These are phyloP conservation scores for Penicillium desertorum DNA, from an alignment of 495 filamentous ascomycete species.

Conservation along the genomic window DNA sequence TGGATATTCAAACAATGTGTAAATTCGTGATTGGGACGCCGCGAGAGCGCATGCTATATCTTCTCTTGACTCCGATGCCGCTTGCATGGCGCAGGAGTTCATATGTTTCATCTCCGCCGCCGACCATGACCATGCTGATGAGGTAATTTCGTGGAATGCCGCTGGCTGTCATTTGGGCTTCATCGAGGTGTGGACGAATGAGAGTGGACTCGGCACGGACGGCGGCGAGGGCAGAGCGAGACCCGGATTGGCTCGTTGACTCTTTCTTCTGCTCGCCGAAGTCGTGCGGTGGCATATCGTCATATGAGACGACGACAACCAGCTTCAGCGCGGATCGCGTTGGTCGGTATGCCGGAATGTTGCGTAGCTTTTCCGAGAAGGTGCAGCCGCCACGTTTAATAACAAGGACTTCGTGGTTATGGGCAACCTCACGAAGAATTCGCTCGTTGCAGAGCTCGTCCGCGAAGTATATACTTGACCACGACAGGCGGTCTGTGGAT, in stretches of 20 bases:
- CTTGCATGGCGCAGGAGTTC: constrained; percentile 58
- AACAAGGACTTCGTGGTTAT: constrained; percentile 75
- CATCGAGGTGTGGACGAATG: constrained; percentile 74
- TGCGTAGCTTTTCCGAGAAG: constrained; percentile 78
- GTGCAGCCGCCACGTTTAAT: constrained; percentile 81
- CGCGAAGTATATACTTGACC: constrained; percentile 69
- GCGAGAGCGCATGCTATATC: constrained; percentile 79
- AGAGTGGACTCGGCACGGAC: constrained; percentile 46
- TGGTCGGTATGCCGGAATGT: constrained; percentile 75
- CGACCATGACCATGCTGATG: constrained; percentile 83
- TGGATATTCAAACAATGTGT: constrained; percentile 57
- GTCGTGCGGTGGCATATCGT: constrained; percentile 29
- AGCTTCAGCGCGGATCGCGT: constrained; percentile 63
- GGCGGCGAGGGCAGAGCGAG: constrained; percentile 35
- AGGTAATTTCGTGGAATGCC: constrained; percentile 71
- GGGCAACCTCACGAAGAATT: constrained; percentile 59
- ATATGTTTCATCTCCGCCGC: constrained; percentile 68
- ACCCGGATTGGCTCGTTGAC: not conserved
- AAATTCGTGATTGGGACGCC: constrained; percentile 78
- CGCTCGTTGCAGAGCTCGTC: constrained; percentile 63
- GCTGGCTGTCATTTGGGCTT: constrained; percentile 65
- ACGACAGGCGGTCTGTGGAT: constrained; percentile 53
- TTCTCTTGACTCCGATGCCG: constrained; percentile 68
- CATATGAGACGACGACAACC: constrained; percentile 76
- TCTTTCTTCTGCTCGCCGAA: not conserved